These are phyloP conservation scores for Castanea crenata DNA, from an alignment of 306 rosid genomes.

Conservation along the genomic window DNA sequence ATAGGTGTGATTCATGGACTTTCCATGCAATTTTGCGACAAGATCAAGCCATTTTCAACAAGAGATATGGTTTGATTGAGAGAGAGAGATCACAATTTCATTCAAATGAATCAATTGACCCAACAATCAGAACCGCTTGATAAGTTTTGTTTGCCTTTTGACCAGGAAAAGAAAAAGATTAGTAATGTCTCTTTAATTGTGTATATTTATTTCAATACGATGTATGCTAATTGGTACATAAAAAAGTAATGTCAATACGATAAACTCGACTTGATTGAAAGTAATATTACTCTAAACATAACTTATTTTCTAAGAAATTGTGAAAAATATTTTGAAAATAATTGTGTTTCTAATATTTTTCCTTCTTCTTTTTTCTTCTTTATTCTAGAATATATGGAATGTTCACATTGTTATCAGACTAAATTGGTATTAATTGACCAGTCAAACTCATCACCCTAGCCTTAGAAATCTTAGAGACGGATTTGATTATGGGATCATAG, in stretches of 20 bases:
- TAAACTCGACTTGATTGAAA: too few relatives aligned
- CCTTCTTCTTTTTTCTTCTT: neutral
- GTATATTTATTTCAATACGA: neutral
- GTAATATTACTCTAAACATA: too few relatives aligned
- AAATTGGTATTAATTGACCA: neutral
- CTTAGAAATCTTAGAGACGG: neutral
- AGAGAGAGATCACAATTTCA: neutral
- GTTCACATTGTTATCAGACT: neutral
- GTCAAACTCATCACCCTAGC: conserved; percentile 8
- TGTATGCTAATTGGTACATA: too few relatives aligned
- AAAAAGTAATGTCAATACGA: too few relatives aligned
- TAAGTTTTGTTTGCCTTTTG: neutral
- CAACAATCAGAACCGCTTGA: neutral
- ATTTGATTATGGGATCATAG: neutral
- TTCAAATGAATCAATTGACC: conserved; percentile 4
- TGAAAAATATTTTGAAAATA: too few relatives aligned
- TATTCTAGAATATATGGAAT: neutral
- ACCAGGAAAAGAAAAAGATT: neutral
- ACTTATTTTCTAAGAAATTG: too few relatives aligned
- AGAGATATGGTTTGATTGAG: too few relatives aligned
- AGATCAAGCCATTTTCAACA: neutral
- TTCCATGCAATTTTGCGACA: neutral
- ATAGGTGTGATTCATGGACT: conserved; percentile 1
- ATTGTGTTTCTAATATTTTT: neutral
- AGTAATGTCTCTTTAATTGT: neutral